Evolutionary conservation across 1,284 basidiomycete species (phyloP).

Genomic region (Naganishia sp.): DNA sequence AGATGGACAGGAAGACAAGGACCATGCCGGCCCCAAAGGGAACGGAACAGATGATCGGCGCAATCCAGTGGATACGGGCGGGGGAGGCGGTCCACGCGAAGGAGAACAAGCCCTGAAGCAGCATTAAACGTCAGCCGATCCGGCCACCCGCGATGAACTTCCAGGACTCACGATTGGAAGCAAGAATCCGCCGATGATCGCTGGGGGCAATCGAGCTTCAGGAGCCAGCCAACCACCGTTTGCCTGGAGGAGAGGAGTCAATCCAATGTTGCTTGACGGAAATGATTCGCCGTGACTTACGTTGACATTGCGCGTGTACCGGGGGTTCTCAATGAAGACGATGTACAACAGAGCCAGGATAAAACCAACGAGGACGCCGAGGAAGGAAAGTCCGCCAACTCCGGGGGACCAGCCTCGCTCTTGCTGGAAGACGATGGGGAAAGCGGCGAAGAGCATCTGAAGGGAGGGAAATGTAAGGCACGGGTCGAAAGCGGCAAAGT

Average conservation of each 20-base stretch:
- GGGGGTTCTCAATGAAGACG: slow-evolving; percentile 44
- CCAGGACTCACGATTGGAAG: slow-evolving; percentile 57
- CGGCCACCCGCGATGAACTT: slow-evolving; percentile 37
- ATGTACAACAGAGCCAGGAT: slow-evolving; percentile 62
- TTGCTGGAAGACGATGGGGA: slow-evolving; percentile 49
- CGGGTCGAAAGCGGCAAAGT: background rate
- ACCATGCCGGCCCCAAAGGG: slow-evolving; percentile 60
- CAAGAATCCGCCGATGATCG: slow-evolving; percentile 62
- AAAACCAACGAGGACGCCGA: slow-evolving; percentile 65
- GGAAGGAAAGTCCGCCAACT: slow-evolving; percentile 64
- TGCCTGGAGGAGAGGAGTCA: background rate
- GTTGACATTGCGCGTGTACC: slow-evolving; percentile 35
- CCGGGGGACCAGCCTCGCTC: slow-evolving; percentile 53
- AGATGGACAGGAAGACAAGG: slow-evolving; percentile 40
- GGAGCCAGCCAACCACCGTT: slow-evolving; percentile 38
- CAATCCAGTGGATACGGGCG: slow-evolving; percentile 61
- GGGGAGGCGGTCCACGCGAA: slow-evolving; percentile 61
- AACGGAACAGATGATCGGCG: slow-evolving; percentile 63
- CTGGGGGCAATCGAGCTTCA: slow-evolving; percentile 62
- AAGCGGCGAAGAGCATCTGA: slow-evolving; percentile 49
- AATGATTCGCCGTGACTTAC: background rate
- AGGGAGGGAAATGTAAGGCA: background rate
- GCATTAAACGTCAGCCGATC: background rate
- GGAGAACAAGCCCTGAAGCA: slow-evolving; percentile 36
- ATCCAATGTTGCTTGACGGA: background rate